Conservation (phyloP, 1,139 yeast genomes). For the Candida labiduridarum region DNA sequence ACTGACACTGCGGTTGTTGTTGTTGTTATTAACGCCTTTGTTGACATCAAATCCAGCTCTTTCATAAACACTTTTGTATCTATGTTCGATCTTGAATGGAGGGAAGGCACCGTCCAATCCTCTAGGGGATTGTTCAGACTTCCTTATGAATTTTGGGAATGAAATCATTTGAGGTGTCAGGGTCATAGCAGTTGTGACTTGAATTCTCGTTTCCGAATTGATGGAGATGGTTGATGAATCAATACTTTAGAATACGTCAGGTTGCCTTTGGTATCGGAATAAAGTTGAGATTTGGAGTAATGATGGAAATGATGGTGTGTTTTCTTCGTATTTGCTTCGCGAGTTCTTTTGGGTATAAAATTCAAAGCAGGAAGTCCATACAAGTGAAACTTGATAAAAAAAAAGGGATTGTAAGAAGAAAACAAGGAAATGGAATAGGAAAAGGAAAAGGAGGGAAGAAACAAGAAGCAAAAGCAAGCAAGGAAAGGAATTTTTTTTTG, state of each 20-base stretch:
- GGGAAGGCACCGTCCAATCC: constrained; percentile 56
- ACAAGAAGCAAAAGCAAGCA: not conserved
- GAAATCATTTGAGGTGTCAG: constrained; percentile 16
- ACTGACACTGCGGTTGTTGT: not conserved
- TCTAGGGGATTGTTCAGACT: constrained; percentile 32
- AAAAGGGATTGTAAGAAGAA: not conserved
- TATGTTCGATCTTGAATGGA: constrained; percentile 55
- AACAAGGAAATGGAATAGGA: not conserved
- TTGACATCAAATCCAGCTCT: constrained; percentile 67
- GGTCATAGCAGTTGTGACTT: not conserved
- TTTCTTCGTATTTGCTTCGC: too few relatives aligned
- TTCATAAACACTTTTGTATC: constrained; percentile 63
- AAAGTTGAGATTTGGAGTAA: too few relatives aligned
- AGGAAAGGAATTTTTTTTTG: not conserved
- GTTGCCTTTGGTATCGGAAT: too few relatives aligned
- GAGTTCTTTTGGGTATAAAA: too few relatives aligned
- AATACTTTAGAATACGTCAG: too few relatives aligned
- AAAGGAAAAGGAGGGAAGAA: not conserved
- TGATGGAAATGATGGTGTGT: too few relatives aligned
- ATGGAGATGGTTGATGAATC: too few relatives aligned
- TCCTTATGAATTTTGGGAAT: constrained; percentile 31
- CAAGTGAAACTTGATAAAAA: not conserved
- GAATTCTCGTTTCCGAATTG: too few relatives aligned
- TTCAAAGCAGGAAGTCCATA: too few relatives aligned
- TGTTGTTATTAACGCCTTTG: constrained; percentile 15